A percentile compares a stretch with the other conserved stretches of the same genome.
phyloP scores from a whole-genome alignment of 140 eudicot species.

The Cichorium intybus region DNA sequence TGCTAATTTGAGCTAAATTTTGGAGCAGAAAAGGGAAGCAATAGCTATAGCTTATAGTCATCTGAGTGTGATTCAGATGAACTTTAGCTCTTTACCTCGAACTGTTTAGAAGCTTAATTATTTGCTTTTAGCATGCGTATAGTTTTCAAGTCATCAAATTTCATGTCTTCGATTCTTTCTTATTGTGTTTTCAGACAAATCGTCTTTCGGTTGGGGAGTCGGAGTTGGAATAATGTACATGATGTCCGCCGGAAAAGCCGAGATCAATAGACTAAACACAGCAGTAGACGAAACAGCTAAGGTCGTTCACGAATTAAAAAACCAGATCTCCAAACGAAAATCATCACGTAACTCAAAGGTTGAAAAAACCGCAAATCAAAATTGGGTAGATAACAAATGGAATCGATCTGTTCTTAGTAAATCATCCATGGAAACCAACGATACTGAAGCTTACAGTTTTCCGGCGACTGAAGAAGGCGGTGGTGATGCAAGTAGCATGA shows the following conservation, averaged over 20 bases:
- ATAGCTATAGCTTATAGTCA: no score
- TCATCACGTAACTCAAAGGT: slow-evolving; percentile 14
- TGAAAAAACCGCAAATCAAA: slow-evolving; percentile 15
- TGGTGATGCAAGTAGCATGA: slow-evolving; percentile 56
- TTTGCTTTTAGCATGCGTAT: background rate
- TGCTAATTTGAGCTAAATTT: no score
- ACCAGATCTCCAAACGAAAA: slow-evolving; percentile 57
- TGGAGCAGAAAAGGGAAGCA: no score
- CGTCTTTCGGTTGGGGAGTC: slow-evolving; percentile 72
- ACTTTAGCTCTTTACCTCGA: no score
- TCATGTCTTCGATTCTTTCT: background rate
- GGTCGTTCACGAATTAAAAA: slow-evolving; percentile 65
- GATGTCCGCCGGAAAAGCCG: slow-evolving; percentile 84
- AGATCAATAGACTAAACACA: slow-evolving; percentile 54
- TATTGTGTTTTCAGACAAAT: slow-evolving; percentile 37
- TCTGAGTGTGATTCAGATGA: no score
- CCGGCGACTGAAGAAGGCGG: slow-evolving; percentile 37
- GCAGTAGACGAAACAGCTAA: slow-evolving; percentile 71
- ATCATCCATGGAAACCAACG: slow-evolving; percentile 3
- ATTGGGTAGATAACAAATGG: slow-evolving; percentile 7
- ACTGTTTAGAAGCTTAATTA: no score
- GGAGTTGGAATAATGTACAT: slow-evolving; percentile 81
- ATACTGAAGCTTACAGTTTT: slow-evolving; percentile 13
- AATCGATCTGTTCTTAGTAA: slow-evolving; percentile 7
- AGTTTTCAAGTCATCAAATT: background rate